Evolutionary conservation across 2,329 filamentous ascomycete species (phyloP), one percentile per base, ranked within the genome.

Genomic region (Exophiala alcalophila): DNA sequence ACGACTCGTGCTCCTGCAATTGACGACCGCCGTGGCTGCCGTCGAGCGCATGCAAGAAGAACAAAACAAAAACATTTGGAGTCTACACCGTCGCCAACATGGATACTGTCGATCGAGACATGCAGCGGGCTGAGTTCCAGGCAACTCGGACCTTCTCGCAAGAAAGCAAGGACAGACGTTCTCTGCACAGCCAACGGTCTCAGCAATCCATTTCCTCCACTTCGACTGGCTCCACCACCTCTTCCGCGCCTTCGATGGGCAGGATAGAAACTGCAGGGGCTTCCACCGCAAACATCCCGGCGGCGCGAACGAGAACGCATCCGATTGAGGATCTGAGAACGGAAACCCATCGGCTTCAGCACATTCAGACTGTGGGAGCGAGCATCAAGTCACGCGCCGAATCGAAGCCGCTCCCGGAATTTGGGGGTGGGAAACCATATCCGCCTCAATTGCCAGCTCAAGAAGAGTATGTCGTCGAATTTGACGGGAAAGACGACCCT

Each of bases 401-500:
- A 9, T 60, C 51, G 38, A 64, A 56, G 40, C 63, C 65, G 20
- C 46, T 68, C 23, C 65, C 66, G 1, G 57, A 62, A 15, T 69
- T 69, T 50, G 78, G 78, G 3, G 74, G 64, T 20, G 74, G 74
- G 1, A 80, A 79, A 53, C 67, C 74, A 4, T 78, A 73, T 56
- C 78, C 78, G 5, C 75, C 75, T 11, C 65, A 62, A 0, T 58
- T 80, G 11, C 76, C 76, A 5, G 71, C 70, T n/a, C 65, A 68
- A 48, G 76, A 80, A 55, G 73, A 78, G 45, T 81, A 80, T 58
- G 76, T 80, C 1, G 76, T 80, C 9, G 77, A 88, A 63, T 95
- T 94, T 59, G 83, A 90, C 55, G 89, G 88, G 0, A 83, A 80
- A 1, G 75, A 89, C 52, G 89, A 95, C 58, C 88, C 88, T 2